These are phyloP conservation scores for Cladobotryum mycophilum DNA, from an alignment of 2,329 filamentous ascomycete species.

Conservation along the genomic window DNA sequence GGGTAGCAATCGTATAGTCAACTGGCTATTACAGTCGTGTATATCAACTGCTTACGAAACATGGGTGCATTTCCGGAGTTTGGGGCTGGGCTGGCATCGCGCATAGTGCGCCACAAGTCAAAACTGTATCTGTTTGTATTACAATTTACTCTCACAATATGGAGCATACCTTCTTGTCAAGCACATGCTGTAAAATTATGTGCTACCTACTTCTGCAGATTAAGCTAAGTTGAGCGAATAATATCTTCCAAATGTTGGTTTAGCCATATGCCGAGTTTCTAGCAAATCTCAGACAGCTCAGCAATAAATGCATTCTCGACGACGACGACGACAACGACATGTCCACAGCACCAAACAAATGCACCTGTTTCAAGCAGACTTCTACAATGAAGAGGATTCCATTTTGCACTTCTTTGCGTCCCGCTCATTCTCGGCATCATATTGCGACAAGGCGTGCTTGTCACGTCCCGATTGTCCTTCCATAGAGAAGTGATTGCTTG, in stretches of 20 bases:
- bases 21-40: constrained; percentile 2
- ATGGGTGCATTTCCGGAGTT: constrained; percentile 26
- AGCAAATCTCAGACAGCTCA: neutral
- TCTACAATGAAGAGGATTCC: neutral
- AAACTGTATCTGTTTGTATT: constrained; percentile 7
- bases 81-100: constrained; percentile 14
- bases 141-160: neutral
- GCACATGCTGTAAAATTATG: neutral
- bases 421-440: neutral
- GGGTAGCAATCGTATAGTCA: neutral
- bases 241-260: neutral
- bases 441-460: neutral
- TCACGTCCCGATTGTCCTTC: neutral
- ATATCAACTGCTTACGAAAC: constrained; percentile 23
- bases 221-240: neutral
- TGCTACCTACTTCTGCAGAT: neutral
- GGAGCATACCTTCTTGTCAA: neutral
- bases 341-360: neutral
- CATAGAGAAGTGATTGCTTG: constrained; percentile 4
- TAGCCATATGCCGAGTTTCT: neutral
- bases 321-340: no score
- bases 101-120: constrained; percentile 9
- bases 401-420: constrained; percentile 9
- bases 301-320: neutral
- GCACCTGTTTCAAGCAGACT: neutral